A percentile compares a stretch with the other conserved stretches of the same genome.
These are phyloP conservation scores for Caryopteris hybrid DNA, from an alignment of 305 asterid species.

Conservation along the genomic window DNA sequence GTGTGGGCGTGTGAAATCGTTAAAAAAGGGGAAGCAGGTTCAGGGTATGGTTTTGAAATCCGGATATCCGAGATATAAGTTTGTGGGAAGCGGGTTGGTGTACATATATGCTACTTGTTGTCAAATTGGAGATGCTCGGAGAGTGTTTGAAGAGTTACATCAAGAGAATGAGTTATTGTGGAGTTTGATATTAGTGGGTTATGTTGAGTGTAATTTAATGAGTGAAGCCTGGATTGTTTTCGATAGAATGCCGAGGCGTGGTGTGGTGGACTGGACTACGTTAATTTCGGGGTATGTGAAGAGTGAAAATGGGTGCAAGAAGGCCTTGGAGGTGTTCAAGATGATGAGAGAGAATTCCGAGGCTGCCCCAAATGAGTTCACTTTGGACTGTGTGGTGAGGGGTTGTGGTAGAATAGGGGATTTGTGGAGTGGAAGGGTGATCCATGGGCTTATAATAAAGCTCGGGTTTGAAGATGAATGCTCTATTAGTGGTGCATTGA, in stretches of 20 bases:
- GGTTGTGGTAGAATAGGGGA: conserved; percentile 54
- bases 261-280: conserved; percentile 81
- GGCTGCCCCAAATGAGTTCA: conserved; percentile 70
- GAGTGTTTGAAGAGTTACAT: conserved; percentile 49
- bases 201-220: conserved; percentile 55
- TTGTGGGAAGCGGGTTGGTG: conserved; percentile 64
- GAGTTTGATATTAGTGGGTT: conserved; percentile 73
- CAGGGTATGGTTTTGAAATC: conserved; percentile 64
- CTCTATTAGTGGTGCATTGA: conserved; percentile 46
- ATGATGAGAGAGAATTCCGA: conserved; percentile 46
- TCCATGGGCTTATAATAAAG: conserved; percentile 62
- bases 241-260: conserved; percentile 52
- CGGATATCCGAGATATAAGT: conserved; percentile 37
- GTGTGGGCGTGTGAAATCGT: conserved; percentile 48
- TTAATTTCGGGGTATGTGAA: conserved; percentile 69
- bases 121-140: conserved; percentile 40
- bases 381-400: conserved; percentile 64
- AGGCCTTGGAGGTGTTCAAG: conserved; percentile 59
- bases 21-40: conserved; percentile 46
- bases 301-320: conserved; percentile 48
- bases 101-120: conserved; percentile 42
- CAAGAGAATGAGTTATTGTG: conserved; percentile 53
- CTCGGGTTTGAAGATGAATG: conserved; percentile 54
- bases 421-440: conserved; percentile 38
- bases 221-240: conserved; percentile 51